phyloP scores from a whole-genome alignment of 352 stramenopile genomes.

The Phytophthora sansomeana region DNA sequence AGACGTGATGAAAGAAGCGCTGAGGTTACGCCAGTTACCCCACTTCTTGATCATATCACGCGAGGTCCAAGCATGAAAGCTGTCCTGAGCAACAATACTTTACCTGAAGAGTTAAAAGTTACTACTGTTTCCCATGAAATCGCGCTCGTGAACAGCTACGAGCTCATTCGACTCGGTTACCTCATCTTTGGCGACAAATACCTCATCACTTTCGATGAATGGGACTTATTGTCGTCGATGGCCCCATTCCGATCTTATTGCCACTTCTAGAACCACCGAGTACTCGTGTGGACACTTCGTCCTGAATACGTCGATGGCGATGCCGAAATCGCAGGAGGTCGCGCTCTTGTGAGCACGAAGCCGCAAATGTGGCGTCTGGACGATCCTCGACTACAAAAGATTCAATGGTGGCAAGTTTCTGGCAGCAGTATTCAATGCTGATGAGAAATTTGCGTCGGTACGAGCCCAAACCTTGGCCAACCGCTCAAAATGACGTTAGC shows the following conservation, averaged over 20 bases:
- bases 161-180: conserved; percentile 39
- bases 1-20: background rate
- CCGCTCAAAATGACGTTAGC: conserved; percentile 13
- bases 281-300: conserved; percentile 27
- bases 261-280: conserved; percentile 36
- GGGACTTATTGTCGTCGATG: conserved; percentile 27
- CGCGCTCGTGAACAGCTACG: conserved; percentile 28
- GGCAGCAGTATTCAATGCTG: conserved; percentile 18
- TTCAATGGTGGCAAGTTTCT: conserved; percentile 27
- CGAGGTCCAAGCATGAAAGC: background rate
- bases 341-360: conserved; percentile 3
- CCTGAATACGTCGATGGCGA: background rate
- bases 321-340: conserved; percentile 1
- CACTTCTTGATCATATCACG: background rate
- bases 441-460: background rate
- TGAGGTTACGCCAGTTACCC: background rate
- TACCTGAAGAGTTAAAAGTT: background rate
- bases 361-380: conserved; percentile 34
- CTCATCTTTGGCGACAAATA: conserved; percentile 32
- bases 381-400: conserved; percentile 13
- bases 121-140: background rate
- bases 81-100: background rate
- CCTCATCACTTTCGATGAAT: conserved; percentile 33
- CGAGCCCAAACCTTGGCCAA: no score
- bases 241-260: conserved; percentile 15